Percentiles rank a stretch among this genome's conserved stretches.
Evolutionary conservation across 2,329 filamentous ascomycete genomes (phyloP).

Genomic region (Trichoderma koningiopsis): DNA sequence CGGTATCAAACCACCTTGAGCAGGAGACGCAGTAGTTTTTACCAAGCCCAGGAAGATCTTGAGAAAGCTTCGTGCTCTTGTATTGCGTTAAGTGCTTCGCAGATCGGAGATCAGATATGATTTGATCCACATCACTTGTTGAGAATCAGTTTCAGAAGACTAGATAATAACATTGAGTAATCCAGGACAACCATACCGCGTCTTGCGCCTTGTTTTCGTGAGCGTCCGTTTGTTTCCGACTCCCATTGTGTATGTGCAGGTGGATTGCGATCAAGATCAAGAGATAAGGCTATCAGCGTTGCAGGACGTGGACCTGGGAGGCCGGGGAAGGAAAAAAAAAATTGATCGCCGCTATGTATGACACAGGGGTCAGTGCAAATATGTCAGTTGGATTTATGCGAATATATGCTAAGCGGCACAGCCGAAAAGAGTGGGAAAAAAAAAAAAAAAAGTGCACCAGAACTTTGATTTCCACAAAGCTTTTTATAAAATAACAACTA

Average conservation of each 20-base stretch:
- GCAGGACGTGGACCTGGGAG: neutral
- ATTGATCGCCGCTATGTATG: neutral
- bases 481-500: neutral
- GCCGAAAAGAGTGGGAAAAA: neutral
- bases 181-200: slow-evolving; percentile 9
- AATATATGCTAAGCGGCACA: neutral
- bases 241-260: slow-evolving; percentile 56
- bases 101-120: slow-evolving; percentile 78
- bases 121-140: slow-evolving; percentile 84
- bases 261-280: neutral
- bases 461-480: neutral
- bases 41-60: slow-evolving; percentile 87
- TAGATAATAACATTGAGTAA: neutral
- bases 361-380: neutral
- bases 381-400: neutral
- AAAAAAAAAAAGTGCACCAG: neutral
- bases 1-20: slow-evolving; percentile 93
- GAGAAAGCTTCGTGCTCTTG: slow-evolving; percentile 74
- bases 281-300: neutral
- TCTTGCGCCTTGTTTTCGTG: slow-evolving; percentile 68
- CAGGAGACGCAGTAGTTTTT: slow-evolving; percentile 89
- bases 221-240: slow-evolving; percentile 66
- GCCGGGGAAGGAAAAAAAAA: neutral
- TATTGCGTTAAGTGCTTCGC: slow-evolving; percentile 79
- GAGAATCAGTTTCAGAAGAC: neutral